A percentile compares a stretch with the other conserved stretches of the same genome.
phyloP scores from a whole-genome alignment of 192 early-diverging fungal genomes.

The Jimgerdemannia flammicorona region DNA sequence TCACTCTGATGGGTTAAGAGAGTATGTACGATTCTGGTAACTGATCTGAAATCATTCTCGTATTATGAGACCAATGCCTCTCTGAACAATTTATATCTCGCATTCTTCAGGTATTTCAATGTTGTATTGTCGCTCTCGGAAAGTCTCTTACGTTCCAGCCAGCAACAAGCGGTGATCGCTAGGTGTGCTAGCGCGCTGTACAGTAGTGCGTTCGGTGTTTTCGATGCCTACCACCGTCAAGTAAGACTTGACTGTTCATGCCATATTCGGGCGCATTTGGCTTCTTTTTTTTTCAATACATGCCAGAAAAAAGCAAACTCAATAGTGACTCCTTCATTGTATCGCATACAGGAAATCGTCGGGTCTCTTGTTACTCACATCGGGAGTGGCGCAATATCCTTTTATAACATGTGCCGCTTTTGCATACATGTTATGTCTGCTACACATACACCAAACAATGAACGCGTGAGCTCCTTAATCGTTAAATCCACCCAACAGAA shows the following conservation, averaged over 20 bases:
- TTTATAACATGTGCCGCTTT: constrained; percentile 2
- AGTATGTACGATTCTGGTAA: constrained; percentile 23
- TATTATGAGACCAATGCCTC: background rate
- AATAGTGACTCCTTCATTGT: background rate
- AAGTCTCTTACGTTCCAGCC: constrained; percentile 52
- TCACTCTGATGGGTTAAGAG: constrained; percentile 40
- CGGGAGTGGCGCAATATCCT: constrained; percentile 58
- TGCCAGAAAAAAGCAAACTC: background rate
- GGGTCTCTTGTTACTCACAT: constrained; percentile 76
- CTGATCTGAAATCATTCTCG: no score
- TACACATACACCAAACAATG: no score
- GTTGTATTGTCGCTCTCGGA: constrained; percentile 56
- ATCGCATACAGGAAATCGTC: constrained; percentile 51
- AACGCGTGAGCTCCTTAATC: background rate
- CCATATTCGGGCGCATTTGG: background rate
- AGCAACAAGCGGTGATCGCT: constrained; percentile 35
- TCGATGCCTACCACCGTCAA: constrained; percentile 68
- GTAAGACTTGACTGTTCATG: constrained; percentile 5
- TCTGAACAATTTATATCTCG: background rate
- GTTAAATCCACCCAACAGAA: constrained; percentile 33
- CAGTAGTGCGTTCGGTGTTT: constrained; percentile 45
- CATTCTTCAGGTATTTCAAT: constrained; percentile 33
- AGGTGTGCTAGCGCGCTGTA: constrained; percentile 44
- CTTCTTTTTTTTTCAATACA: background rate
- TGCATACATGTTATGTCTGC: background rate